Percentiles rank a stretch among this genome's conserved stretches.
Evolutionary conservation across 208 protist genomes (phyloP).

Genomic region (Phytomonas sp.): DNA sequence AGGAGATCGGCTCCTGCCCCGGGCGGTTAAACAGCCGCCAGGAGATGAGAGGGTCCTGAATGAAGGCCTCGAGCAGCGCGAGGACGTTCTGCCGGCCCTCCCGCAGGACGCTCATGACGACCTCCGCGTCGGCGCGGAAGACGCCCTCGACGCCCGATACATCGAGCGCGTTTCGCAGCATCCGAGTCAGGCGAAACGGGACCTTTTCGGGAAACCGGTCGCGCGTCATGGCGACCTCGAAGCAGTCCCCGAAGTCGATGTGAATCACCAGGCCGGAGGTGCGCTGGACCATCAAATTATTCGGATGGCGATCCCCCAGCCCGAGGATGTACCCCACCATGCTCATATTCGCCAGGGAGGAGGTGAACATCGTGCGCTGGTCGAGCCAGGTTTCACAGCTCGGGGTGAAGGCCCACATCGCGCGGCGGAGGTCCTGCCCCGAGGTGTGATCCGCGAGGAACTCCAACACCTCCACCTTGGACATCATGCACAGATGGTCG

Average conservation of each 20-base stretch:
- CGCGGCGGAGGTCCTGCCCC: constrained; percentile 94
- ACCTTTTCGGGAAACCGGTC: constrained; percentile 99
- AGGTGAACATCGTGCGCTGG: constrained; percentile 96
- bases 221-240: constrained; percentile 98
- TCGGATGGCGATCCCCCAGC: constrained; percentile 98
- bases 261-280: constrained; percentile 96
- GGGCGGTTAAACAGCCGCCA: constrained; percentile 93
- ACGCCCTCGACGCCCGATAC: constrained; percentile 97
- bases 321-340: constrained; percentile 98
- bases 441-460: constrained; percentile 92
- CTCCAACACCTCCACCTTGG: constrained; percentile 92
- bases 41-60: constrained; percentile 99
- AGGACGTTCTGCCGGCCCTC: constrained; percentile 97
- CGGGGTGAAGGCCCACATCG: constrained; percentile 93
- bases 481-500: constrained; percentile 77
- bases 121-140: constrained; percentile 95
- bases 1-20: constrained; percentile 59
- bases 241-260: constrained; percentile 99
- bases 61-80: constrained; percentile 99
- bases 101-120: constrained; percentile 96
- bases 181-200: constrained; percentile 99
- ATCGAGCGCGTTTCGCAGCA: constrained; percentile 99
- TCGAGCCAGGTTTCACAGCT: constrained; percentile 98
- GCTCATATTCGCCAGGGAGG: constrained; percentile 97
- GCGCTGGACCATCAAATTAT: constrained; percentile 99